Evolutionary conservation across 768 basidiomycete species (phyloP).

Genomic region (Suillus subaureus): DNA sequence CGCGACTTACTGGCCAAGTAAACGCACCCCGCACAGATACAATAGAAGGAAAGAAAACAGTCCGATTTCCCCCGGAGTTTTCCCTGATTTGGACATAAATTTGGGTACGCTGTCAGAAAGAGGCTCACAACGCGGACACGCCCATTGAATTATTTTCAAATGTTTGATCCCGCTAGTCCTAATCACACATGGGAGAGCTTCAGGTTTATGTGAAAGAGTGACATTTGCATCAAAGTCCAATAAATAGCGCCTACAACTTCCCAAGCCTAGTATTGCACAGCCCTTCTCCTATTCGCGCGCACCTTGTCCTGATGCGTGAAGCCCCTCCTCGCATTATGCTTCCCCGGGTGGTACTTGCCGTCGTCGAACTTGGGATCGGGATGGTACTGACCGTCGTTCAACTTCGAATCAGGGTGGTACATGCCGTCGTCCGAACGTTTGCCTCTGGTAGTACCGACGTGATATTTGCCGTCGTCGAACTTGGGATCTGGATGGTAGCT

Average conservation of each 20-base stretch:
- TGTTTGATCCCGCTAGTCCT: neutral
- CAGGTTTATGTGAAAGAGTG: constrained; percentile 4
- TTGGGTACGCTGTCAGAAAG: neutral
- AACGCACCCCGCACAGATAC: neutral
- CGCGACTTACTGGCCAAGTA: neutral
- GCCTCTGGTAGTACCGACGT: neutral
- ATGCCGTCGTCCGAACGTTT: too few species aligned
- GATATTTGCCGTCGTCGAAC: constrained; percentile 9
- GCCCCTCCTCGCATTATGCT: neutral
- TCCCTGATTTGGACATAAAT: neutral
- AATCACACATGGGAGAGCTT: neutral
- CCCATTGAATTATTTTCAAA: neutral
- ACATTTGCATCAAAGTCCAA: constrained; percentile 10
- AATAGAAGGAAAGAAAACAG: neutral
- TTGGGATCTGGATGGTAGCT: constrained; percentile 14
- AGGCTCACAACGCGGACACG: neutral
- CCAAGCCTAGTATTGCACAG: neutral
- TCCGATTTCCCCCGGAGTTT: neutral
- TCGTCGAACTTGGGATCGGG: constrained; percentile 10
- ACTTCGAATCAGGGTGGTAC: too few species aligned
- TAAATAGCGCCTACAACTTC: neutral
- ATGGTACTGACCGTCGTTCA: constrained; percentile 8
- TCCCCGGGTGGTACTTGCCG: constrained; percentile 11
- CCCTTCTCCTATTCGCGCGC: constrained; percentile 3
- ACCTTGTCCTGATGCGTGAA: constrained; percentile 2